A percentile compares a stretch with the other conserved stretches of the same genome.
Evolutionary conservation across 2,329 filamentous ascomycete species (phyloP).

Genomic region (Ophidiomyces ophidiicola): DNA sequence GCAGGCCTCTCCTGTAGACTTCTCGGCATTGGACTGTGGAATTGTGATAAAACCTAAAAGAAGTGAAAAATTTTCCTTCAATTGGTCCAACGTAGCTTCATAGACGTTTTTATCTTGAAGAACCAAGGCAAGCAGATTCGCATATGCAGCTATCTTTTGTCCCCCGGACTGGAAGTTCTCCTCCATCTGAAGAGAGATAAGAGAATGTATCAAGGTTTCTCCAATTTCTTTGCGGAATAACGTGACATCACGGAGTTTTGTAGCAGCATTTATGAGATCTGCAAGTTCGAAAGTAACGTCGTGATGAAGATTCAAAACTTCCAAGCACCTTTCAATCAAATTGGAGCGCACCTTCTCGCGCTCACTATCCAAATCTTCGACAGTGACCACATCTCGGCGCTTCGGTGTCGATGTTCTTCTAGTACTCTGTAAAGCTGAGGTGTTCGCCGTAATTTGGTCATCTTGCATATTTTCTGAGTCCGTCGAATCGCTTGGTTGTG

Average conservation of each 20-base stretch:
- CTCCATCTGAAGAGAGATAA: conserved; percentile 55
- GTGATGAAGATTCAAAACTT: conserved; percentile 78
- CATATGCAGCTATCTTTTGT: conserved; percentile 75
- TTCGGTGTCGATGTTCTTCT: conserved; percentile 16
- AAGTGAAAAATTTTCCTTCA: conserved; percentile 64
- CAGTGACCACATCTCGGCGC: conserved; percentile 37
- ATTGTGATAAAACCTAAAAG: conserved; percentile 71
- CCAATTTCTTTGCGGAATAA: conserved; percentile 60
- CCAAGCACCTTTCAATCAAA: conserved; percentile 78
- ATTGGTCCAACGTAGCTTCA: conserved; percentile 55
- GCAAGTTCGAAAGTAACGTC: conserved; percentile 82
- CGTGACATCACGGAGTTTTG: conserved; percentile 48
- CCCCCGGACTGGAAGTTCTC: conserved; percentile 44
- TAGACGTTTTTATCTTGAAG: conserved; percentile 77
- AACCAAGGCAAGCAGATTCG: conserved; percentile 78
- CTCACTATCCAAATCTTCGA: conserved; percentile 69
- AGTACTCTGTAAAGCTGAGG: conserved; percentile 16
- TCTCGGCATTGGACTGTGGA: conserved; percentile 40
- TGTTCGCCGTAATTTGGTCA: conserved; percentile 16
- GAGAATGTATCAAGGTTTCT: conserved; percentile 66
- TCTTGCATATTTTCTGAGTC: conserved; percentile 22
- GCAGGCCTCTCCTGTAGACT: conserved; percentile 63
- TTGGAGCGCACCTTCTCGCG: conserved; percentile 60
- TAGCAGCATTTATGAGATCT: conserved; percentile 68
- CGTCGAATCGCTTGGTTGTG: conserved; percentile 10